A percentile compares a stretch with the other conserved stretches of the same genome.
These are phyloP conservation scores for Suhomyces kilbournensis DNA, from an alignment of 805 yeast genomes.

Conservation along the genomic window DNA sequence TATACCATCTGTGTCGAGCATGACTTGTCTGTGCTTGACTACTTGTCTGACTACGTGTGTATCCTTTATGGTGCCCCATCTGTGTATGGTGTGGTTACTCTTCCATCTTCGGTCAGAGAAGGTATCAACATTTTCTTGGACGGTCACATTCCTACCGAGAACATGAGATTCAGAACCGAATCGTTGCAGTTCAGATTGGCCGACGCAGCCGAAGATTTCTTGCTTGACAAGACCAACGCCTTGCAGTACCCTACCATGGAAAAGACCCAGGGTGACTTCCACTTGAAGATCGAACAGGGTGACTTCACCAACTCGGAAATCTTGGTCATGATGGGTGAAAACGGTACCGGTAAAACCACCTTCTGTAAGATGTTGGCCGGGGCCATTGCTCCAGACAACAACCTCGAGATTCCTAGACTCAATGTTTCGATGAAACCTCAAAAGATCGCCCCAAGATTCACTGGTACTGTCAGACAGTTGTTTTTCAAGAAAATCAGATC, in stretches of 20 bases:
- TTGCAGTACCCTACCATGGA: conserved; percentile 76
- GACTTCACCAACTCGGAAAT: conserved; percentile 95
- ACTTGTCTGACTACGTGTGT: conserved; percentile 94
- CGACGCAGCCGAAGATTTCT: conserved; percentile 79
- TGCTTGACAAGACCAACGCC: conserved; percentile 75
- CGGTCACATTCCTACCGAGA: conserved; percentile 96
- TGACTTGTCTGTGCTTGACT: conserved; percentile 96
- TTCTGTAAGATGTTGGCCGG: conserved; percentile 95
- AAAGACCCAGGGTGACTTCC: conserved; percentile 96
- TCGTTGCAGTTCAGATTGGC: conserved; percentile 89
- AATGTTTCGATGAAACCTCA: conserved; percentile 98
- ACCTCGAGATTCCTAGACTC: conserved; percentile 75
- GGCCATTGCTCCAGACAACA: conserved; percentile 81
- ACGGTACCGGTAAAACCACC: conserved; percentile 99
- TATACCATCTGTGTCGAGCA: conserved; percentile 98
- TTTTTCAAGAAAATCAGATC: conserved; percentile 96
- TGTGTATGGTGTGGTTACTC: conserved; percentile 96
- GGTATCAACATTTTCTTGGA: conserved; percentile 98
- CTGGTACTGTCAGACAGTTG: conserved; percentile 97
- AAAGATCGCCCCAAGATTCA: conserved; percentile 97
- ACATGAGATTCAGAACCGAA: conserved; percentile 94
- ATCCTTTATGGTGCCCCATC: conserved; percentile 97
- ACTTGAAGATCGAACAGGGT: conserved; percentile 76
- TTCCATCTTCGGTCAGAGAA: conserved; percentile 96
- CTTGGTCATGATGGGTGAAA: conserved; percentile 99